Conservation (phyloP, 164 flowering plant genomes). For the Echeveria elegans region DNA sequence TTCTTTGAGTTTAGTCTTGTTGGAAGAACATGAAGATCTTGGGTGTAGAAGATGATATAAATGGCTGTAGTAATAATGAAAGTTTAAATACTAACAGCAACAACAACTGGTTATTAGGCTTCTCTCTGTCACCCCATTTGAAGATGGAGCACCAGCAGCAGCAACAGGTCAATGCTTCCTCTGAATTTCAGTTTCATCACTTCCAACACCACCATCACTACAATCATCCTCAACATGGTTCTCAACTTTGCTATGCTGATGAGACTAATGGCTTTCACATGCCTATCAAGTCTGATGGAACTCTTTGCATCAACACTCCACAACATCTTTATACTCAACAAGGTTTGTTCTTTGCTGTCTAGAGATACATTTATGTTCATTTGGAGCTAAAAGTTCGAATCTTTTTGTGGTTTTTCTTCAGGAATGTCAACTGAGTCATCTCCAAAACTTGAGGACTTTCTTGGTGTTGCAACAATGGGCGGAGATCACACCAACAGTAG, state of each 20-base stretch:
- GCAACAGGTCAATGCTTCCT: constrained; percentile 17
- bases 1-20: background rate
- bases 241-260: constrained; percentile 28
- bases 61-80: constrained; percentile 10
- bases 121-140: background rate
- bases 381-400: constrained; percentile 6
- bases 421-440: constrained; percentile 43
- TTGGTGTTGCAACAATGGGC: constrained; percentile 54
- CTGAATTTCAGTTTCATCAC: constrained; percentile 26
- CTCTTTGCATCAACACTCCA: constrained; percentile 83
- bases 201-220: constrained; percentile 22
- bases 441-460: constrained; percentile 80
- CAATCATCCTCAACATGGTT: constrained; percentile 8
- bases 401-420: constrained; percentile 11
- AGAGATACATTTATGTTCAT: background rate
- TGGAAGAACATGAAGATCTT: background rate
- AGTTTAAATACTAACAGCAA: background rate
- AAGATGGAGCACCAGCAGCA: background rate
- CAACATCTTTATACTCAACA: constrained; percentile 52
- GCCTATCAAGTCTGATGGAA: constrained; percentile 90
- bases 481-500: constrained; percentile 30
- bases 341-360: constrained; percentile 23
- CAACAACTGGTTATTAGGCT: background rate
- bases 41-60: constrained; percentile 7
- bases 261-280: constrained; percentile 33